Evolutionary conservation across 495 filamentous ascomycete genomes (phyloP), one percentile per base, ranked within the genome.

Genomic region (Hypoxylon trugodes): DNA sequence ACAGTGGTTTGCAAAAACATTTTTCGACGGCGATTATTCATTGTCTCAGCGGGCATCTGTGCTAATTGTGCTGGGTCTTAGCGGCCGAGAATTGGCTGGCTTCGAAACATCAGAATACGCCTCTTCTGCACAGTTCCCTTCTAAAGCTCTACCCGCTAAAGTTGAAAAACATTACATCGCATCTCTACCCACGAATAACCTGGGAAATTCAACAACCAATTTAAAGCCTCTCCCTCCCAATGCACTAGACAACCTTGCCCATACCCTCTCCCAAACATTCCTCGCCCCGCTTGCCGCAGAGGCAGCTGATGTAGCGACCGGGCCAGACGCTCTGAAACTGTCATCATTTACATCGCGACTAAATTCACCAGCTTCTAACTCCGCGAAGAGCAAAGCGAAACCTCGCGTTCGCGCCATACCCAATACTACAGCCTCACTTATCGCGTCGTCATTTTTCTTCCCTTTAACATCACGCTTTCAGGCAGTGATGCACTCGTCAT

Each of bases 1-100:
- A 1, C 87, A 82, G 30, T 94, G 91, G 88, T 91, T 96, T 54
- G 84, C 89, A 1, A 87, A 86, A 51, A 87, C 89, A 0, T 96
- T 94, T 76, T 98, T 96, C 70, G 89, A 90, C 33, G 96, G 93
- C 7, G 96, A 98, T 63, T 90, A 94, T 66, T 96, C 92, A 0
- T 79, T 97, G 41, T 82, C 85, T 0, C 94, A 98, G 68, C 83
- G 95, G 28, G 89, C 88, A 8, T 86, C 89, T 0, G 81, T 97
- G 32, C 87, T 98, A 32, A 89, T 89, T 46, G 86, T 89, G 4
- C 77, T 98, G 13, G 93, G 94, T 10, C 77, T 99, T 0, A 84
- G 87, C 41, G 92, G 90, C n/a, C 84, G 95, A 37, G 95, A 98
- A 73, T 74, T 99, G 1, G 92, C 90, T 0, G 93, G 95, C 5